These are phyloP conservation scores for Cordyceps militaris DNA, from an alignment of 2,329 filamentous ascomycete genomes.

Conservation along the genomic window DNA sequence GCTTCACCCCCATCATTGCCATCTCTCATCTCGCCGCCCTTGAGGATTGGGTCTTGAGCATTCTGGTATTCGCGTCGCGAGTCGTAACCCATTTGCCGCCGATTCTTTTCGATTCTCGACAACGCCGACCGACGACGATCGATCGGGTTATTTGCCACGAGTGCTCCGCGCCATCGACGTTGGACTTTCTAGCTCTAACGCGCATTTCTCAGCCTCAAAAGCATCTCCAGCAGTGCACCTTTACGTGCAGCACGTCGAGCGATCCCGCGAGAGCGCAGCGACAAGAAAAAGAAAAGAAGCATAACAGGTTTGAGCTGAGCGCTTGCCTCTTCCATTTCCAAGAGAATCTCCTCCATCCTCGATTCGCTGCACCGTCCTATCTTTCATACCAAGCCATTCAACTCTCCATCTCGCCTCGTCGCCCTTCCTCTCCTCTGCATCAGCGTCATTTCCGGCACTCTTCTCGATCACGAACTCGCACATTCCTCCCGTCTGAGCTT, in stretches of 20 bases:
- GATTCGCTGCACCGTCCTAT: constrained; percentile 28
- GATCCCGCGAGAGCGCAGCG: not conserved
- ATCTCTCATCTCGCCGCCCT: not conserved
- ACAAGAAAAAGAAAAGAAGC: not conserved
- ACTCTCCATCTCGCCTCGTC: constrained; percentile 28
- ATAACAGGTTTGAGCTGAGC: constrained; percentile 31
- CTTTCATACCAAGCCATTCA: constrained; percentile 24
- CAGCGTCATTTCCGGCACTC: not conserved
- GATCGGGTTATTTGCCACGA: not conserved
- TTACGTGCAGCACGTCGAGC: constrained; percentile 12
- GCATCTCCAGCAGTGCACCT: not conserved
- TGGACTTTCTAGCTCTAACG: not conserved
- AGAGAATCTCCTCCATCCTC: constrained; percentile 29
- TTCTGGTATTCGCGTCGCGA: not conserved
- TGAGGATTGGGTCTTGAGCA: not conserved
- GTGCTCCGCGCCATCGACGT: not conserved
- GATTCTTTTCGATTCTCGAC: not conserved
- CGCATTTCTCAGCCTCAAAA: not conserved
- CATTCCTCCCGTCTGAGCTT: constrained; percentile 6
- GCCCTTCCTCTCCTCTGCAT: constrained; percentile 19
- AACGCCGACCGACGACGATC: not conserved
- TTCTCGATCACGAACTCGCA: constrained; percentile 6
- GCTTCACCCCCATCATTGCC: constrained; percentile 5
- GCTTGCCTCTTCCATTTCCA: constrained; percentile 33
- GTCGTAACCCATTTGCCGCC: not conserved